A percentile compares a stretch with the other conserved stretches of the same genome.
Conservation (phyloP, 106 monocot genomes). For the Iris macrosiphon region DNA sequence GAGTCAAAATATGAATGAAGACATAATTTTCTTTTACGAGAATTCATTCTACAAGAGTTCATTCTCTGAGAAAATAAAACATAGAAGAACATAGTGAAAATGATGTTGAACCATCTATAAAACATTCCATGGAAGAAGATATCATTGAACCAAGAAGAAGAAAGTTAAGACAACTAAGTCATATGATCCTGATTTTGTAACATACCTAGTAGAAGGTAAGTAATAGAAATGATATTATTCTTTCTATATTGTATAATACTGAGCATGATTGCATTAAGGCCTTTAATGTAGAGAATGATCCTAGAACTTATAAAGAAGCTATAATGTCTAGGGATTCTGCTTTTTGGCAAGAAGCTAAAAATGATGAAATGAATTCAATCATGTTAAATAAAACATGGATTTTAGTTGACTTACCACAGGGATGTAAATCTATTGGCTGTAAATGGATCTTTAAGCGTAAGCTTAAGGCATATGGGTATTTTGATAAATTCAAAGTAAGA, state of each 20-base stretch:
- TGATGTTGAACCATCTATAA: background rate
- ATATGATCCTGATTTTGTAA: background rate
- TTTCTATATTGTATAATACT: background rate
- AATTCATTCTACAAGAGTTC: background rate
- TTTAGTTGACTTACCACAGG: background rate
- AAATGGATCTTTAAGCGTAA: slow-evolving; percentile 3
- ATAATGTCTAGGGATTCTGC: background rate
- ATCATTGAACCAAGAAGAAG: background rate
- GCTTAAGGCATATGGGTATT: background rate
- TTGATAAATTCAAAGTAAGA: background rate
- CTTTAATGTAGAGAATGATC: background rate
- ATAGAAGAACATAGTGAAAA: background rate
- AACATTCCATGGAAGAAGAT: too few relatives aligned
- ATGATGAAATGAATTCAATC: slow-evolving; percentile 11
- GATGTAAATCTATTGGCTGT: background rate
- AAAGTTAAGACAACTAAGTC: background rate
- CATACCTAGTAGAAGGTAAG: background rate
- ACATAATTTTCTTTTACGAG: background rate
- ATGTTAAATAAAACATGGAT: background rate
- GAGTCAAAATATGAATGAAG: background rate
- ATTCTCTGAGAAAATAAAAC: too few relatives aligned
- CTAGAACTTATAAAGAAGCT: slow-evolving; percentile 4
- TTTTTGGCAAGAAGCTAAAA: slow-evolving; percentile 6
- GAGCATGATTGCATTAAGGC: background rate
- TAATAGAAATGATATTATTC: background rate